Evolutionary conservation across 805 yeast genomes (phyloP), one percentile per base, ranked within the genome.

Genomic region (Barnettozyma vustinii): DNA sequence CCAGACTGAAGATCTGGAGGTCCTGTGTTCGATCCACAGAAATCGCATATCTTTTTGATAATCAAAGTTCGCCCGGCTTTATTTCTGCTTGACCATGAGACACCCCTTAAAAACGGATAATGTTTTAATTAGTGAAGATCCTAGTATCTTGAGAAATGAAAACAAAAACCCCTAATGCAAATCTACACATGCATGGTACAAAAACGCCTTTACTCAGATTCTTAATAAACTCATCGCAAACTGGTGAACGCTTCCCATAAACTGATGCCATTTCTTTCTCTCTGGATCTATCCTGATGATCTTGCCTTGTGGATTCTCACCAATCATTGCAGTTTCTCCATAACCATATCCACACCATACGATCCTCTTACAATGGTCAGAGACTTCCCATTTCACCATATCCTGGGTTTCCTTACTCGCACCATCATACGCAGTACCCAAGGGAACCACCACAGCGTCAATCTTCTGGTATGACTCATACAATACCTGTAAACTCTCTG

Each of bases 11-110:
- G 64, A 81, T 81, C 87, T 79, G 83, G 74, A 81, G 87, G 87
- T 81, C 84, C 83, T 79, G 85, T 78, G 86, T 82, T 82, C 87
- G 81, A 81, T 79, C 85, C 87, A 78, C 86, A 80, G 77, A 74
- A 72, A 66, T 72, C 78, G 81, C 81, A 76, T 60, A 3, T 9
- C 4, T 5, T 27, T 27, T 12, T 27, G 4, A n/a, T n/a, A n/a
- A n/a, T n/a, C n/a, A n/a, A n/a, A n/a, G n/a, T n/a, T n/a, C n/a
- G n/a, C n/a, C n/a, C n/a, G n/a, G n/a, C n/a, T n/a, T 27, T 27
- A 5, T 27, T 27, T 27, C 3, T 23, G 25, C 25, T 23, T 23
- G n/a, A n/a, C 26, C 9, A 23, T 5, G 26, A 9, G 5, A 23
- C 9, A 23, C 26, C 26, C 8, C 9, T 23, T 23, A 23, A 23